A percentile compares a stretch with the other conserved stretches of the same genome.
These are phyloP conservation scores for Ascodesmis nigricans DNA, from an alignment of 495 filamentous ascomycete species.

Conservation along the genomic window DNA sequence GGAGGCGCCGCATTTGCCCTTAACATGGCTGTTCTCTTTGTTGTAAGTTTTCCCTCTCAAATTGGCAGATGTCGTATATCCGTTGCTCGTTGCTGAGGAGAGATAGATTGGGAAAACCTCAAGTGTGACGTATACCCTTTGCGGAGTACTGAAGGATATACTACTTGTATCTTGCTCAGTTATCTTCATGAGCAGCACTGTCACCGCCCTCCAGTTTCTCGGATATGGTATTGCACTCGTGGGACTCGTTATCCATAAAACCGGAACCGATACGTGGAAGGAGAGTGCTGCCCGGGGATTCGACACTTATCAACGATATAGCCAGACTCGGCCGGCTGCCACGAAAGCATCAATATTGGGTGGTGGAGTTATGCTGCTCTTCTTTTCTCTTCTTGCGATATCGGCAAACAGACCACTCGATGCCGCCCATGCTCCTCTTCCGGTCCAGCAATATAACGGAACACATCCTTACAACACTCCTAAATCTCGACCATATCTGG, in stretches of 20 bases:
- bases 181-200: constrained; percentile 66
- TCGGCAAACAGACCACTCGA: too few species aligned
- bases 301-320: too few species aligned
- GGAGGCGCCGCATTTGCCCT: constrained; percentile 66
- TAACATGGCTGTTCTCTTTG: constrained; percentile 83
- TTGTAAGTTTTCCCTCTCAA: constrained; percentile 36
- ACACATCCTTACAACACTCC: too few species aligned
- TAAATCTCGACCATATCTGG: too few species aligned
- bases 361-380: too few species aligned
- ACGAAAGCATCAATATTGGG: too few species aligned
- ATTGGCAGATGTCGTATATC: background rate
- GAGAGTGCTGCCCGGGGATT: constrained; percentile 47
- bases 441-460: too few species aligned
- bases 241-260: constrained; percentile 94
- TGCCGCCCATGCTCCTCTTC: too few species aligned
- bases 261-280: constrained; percentile 66
- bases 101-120: constrained; percentile 88
- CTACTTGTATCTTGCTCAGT: constrained; percentile 78
- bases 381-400: too few species aligned
- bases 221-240: constrained; percentile 79
- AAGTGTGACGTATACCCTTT: constrained; percentile 86
- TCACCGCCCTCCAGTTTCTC: constrained; percentile 70
- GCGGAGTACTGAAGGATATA: constrained; percentile 96
- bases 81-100: constrained; percentile 17
- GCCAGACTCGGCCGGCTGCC: too few species aligned